These are phyloP conservation scores for Bondarzewia mesenterica DNA, from an alignment of 1,284 basidiomycete species.

Conservation along the genomic window DNA sequence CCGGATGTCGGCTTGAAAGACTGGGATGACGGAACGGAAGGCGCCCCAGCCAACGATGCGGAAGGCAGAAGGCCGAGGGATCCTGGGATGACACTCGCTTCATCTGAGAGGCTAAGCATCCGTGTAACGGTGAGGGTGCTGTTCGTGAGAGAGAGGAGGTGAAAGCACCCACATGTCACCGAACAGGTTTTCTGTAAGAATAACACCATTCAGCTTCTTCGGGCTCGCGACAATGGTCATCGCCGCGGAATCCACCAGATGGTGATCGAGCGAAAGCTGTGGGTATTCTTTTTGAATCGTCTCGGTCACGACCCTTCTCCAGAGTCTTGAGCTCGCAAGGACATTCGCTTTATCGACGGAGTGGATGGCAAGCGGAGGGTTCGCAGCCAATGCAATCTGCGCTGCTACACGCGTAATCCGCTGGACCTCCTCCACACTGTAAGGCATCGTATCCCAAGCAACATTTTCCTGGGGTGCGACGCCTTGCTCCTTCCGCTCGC, in stretches of 20 bases:
- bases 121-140: neutral
- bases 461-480: slow-evolving; percentile 50
- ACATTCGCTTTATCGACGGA: slow-evolving; percentile 99
- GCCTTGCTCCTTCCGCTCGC: slow-evolving; percentile 84
- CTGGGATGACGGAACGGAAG: slow-evolving; percentile 58
- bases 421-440: slow-evolving; percentile 87
- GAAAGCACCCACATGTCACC: slow-evolving; percentile 80
- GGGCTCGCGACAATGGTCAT: slow-evolving; percentile 96
- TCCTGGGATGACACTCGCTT: slow-evolving; percentile 95
- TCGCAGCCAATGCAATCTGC: slow-evolving; percentile 77
- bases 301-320: slow-evolving; percentile 88
- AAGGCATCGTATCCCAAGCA: slow-evolving; percentile 90
- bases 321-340: slow-evolving; percentile 89
- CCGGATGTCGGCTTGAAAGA: slow-evolving; percentile 73
- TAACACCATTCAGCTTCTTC: slow-evolving; percentile 90
- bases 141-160: slow-evolving; percentile 2
- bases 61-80: slow-evolving; percentile 95
- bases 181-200: slow-evolving; percentile 93
- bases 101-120: slow-evolving; percentile 83
- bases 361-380: slow-evolving; percentile 86
- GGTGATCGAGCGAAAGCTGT: slow-evolving; percentile 80
- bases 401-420: slow-evolving; percentile 95
- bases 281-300: slow-evolving; percentile 81
- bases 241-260: slow-evolving; percentile 92
- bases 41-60: slow-evolving; percentile 90